Base-by-base conservation (phyloP, 169 alveolate genomes). In the Plasmodium vinckei region DNA sequence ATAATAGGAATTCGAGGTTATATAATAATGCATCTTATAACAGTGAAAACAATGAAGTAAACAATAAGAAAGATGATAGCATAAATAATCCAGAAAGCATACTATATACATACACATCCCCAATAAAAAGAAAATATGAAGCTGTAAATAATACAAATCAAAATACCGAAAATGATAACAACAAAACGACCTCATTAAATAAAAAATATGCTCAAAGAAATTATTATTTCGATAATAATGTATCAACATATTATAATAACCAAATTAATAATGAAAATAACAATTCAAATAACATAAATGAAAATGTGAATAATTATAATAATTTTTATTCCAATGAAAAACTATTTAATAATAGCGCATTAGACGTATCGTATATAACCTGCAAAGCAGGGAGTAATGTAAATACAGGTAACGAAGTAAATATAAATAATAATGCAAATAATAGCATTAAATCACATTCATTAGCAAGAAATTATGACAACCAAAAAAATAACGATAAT, bases 71-170 rank as follows among this genome's bases (percentile, higher is more conserved):
- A 17, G 47, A 65, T 39, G 82, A 65, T 39, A n/a, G 9, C 46
- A 49, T n/a, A 15, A 69, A 44, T 27, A 67, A 47, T 25, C 9
- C 71, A 12, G 72, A 67, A 42, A 53, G 23, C 33, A 15, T 70
- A 15, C 56, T 54, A n/a, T 54, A 64, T 27, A 53, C 79, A 0
- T 67, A 79, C 27, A 10, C 73, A 9, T 79, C 89, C 0, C 89
- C 89, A 57, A 33, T 67, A 27, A 79, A 79, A 60, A 79, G 89
- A 56, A 79, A 79, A 56, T 79, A 79, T 70, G 82, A 79, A 23
- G 72, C 63, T 51, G 33, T 79, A 23, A 82, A 79, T 5, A 67
- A 67, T 33, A 6, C 46, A 19, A 56, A 68, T 46, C 67, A 70
- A 47, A 71, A 65, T 15, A 9, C 57, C 19, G 82, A 82, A 6